phyloP scores from a whole-genome alignment of 495 filamentous ascomycete species.

The Geoglossum glabrum region DNA sequence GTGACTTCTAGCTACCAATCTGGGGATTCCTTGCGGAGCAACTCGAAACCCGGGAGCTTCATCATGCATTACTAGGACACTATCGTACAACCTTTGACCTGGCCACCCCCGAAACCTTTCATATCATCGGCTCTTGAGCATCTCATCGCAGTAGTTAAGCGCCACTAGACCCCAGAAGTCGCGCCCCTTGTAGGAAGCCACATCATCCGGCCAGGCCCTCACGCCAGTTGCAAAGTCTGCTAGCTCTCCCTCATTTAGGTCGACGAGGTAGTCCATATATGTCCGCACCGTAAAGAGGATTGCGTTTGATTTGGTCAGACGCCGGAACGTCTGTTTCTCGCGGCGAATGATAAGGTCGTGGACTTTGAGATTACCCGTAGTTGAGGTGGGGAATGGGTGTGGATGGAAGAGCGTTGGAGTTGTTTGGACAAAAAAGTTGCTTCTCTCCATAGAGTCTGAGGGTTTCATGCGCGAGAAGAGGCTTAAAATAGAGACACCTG shows the following conservation, averaged over 20 bases:
- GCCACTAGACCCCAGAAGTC: slow-evolving; percentile 28
- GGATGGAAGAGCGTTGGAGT: slow-evolving; percentile 21
- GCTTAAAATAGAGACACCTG: slow-evolving; percentile 15
- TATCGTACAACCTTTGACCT: no score
- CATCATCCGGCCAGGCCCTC: slow-evolving; percentile 30
- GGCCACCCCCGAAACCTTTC: no score
- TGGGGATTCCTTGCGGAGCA: no score
- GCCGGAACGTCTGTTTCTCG: slow-evolving; percentile 35
- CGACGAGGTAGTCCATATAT: slow-evolving; percentile 24
- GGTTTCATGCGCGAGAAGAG: slow-evolving; percentile 29
- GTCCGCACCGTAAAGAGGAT: slow-evolving; percentile 37
- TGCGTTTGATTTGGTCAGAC: slow-evolving; percentile 25
- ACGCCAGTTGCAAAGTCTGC: slow-evolving; percentile 28
- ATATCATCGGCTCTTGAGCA: not conserved
- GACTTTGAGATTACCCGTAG: not conserved
- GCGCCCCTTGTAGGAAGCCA: slow-evolving; percentile 31
- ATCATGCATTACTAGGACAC: no score
- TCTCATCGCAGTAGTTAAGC: slow-evolving; percentile 22
- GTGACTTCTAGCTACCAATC: no score
- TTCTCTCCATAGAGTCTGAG: slow-evolving; percentile 29
- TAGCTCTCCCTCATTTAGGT: slow-evolving; percentile 25
- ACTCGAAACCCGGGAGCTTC: no score
- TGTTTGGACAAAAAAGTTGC: slow-evolving; percentile 33
- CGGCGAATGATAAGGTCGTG: slow-evolving; percentile 27
- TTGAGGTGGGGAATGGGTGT: not conserved